Conservation (phyloP, 805 yeast species). For the Phaffomyces opuntiae region DNA sequence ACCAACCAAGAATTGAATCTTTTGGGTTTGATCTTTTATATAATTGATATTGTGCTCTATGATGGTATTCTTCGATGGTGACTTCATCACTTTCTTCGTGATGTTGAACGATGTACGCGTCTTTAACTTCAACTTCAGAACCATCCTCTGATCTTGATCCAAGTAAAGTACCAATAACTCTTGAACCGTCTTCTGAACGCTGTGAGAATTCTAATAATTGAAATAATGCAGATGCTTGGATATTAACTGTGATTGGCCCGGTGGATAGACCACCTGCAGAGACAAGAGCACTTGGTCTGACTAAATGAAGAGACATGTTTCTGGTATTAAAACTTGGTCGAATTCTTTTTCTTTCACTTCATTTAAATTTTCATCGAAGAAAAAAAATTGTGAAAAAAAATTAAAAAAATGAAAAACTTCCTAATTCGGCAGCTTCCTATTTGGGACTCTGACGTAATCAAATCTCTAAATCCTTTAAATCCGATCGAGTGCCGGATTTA, state of each 20-base stretch:
- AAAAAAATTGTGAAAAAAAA: background rate
- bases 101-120: slow-evolving; percentile 78
- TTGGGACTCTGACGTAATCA: background rate
- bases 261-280: slow-evolving; percentile 22
- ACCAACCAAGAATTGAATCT: slow-evolving; percentile 81
- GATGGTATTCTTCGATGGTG: slow-evolving; percentile 69
- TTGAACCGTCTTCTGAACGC: slow-evolving; percentile 47
- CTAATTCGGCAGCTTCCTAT: background rate
- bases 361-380: slow-evolving; percentile 1
- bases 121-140: slow-evolving; percentile 60
- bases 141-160: slow-evolving; percentile 85
- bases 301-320: slow-evolving; percentile 20
- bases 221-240: slow-evolving; percentile 67
- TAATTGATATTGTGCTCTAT: slow-evolving; percentile 60
- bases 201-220: slow-evolving; percentile 68
- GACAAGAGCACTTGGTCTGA: slow-evolving; percentile 22
- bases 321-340: background rate
- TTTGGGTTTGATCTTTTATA: slow-evolving; percentile 76
- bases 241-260: slow-evolving; percentile 44
- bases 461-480: background rate
- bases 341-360: background rate
- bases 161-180: slow-evolving; percentile 76
- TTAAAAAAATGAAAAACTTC: background rate
- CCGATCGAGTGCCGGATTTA: background rate
- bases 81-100: slow-evolving; percentile 69